A percentile compares a stretch with the other conserved stretches of the same genome.
These are phyloP conservation scores for Allantophomopsis lycopodina DNA, from an alignment of 2,329 filamentous ascomycete species.

Conservation along the genomic window DNA sequence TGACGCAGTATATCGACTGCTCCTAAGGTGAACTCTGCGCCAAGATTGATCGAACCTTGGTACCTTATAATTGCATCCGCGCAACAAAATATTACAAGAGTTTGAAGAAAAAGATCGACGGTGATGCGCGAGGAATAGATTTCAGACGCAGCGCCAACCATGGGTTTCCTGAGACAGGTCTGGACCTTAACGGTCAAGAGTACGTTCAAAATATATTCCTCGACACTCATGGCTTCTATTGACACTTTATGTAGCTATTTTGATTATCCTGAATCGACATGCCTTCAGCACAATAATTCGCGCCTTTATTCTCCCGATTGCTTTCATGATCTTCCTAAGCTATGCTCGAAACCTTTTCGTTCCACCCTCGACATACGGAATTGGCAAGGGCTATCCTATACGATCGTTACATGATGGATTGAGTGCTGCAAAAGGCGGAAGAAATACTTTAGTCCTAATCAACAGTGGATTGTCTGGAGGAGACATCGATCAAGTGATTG, in stretches of 20 bases:
- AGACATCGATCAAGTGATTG: conserved; percentile 59
- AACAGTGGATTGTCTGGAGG: conserved; percentile 59
- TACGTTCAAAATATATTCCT: neutral
- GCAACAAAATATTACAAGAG: too few species aligned
- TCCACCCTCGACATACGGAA: conserved; percentile 61
- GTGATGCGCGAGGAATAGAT: too few species aligned
- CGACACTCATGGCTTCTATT: too few species aligned
- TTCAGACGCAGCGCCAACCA: conserved; percentile 9
- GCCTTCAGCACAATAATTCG: conserved; percentile 35
- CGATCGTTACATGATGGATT: conserved; percentile 53
- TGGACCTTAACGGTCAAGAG: conserved; percentile 47
- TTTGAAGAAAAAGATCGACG: too few species aligned
- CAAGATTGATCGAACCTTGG: too few species aligned
- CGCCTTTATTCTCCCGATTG: conserved; percentile 43
- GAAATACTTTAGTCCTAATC: conserved; percentile 63
- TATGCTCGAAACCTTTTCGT: conserved; percentile 77
- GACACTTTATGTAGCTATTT: conserved; percentile 17
- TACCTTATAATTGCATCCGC: too few species aligned
- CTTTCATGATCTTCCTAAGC: conserved; percentile 43
- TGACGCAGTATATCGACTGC: too few species aligned
- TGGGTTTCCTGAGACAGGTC: conserved; percentile 39
- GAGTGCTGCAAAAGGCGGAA: conserved; percentile 35
- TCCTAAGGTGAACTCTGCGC: too few species aligned
- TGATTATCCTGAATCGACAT: conserved; percentile 42
- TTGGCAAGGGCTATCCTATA: conserved; percentile 47